Evolutionary conservation across 2,329 filamentous ascomycete species (phyloP).

Genomic region (Ophiostoma pallidulum): DNA sequence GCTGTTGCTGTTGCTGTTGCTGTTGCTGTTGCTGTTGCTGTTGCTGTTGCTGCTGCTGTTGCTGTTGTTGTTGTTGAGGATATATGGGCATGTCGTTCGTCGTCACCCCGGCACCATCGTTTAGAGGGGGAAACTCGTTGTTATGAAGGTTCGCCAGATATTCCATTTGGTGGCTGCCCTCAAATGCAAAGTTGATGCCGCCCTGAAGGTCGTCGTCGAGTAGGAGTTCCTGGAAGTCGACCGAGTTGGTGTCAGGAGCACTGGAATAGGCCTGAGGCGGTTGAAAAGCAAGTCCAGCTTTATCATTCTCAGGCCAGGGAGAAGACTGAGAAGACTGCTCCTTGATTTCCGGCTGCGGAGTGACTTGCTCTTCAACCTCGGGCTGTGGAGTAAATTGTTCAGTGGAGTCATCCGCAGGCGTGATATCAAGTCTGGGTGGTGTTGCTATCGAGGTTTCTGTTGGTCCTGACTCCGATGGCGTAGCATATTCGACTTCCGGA

Average conservation of each 20-base stretch:
- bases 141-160: too few species aligned
- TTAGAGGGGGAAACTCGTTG: too few species aligned
- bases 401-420: slow-evolving; percentile 7
- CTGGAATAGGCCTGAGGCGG: neutral
- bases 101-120: too few species aligned
- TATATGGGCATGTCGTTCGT: neutral
- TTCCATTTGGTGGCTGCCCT: neutral
- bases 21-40: neutral
- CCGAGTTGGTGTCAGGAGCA: neutral
- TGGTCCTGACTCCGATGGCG: neutral
- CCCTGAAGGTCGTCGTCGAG: slow-evolving; percentile 5
- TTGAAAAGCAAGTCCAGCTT: neutral
- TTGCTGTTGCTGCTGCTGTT: too few species aligned
- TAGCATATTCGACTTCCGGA: neutral
- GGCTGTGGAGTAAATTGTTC: slow-evolving; percentile 6
- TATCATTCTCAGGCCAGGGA: too few species aligned
- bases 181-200: slow-evolving; percentile 6
- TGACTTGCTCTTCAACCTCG: neutral
- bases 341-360: too few species aligned
- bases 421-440: neutral
- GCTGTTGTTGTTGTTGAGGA: neutral
- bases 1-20: slow-evolving; percentile 1
- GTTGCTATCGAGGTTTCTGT: neutral
- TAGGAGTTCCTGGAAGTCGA: slow-evolving; percentile 5
- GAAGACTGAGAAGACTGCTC: too few species aligned